Evolutionary conservation across 345 rosid species (phyloP), one percentile per base, ranked within the genome.

Genomic region (Camelina hispida): DNA sequence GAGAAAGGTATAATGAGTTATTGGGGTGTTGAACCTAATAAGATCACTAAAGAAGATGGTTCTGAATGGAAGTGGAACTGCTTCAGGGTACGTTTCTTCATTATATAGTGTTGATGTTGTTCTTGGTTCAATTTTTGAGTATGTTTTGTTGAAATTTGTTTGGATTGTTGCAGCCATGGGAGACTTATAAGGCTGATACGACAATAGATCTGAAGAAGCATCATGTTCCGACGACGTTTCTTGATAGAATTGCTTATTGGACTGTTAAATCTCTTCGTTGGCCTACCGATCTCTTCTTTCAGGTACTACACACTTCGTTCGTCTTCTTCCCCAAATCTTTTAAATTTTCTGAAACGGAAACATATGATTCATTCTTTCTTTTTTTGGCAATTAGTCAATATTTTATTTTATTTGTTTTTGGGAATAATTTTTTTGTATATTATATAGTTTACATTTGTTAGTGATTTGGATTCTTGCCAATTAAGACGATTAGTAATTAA

Each of bases 201-300:
- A 80, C 88, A 0, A 88, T 88, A 53, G 90, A 91, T 86, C 81
- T 91, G 81, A 74, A 76, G 68, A 91, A 87, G 81, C 96, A 91
- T 63, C 96, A 91, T 38, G 78, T 16, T 1, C 90, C 96, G 0
- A 23, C 52, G 7, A 86, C 86, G 32, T 71, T 82, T 50, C 28
- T 75, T 70, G 96, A 91, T 79, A 79, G 69, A 34, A 3, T 91
- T 80, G 93, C 96, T 15, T 83, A 62, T 7, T 88, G 88, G 89
- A 83, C 89, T 17, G 96, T 91, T 61, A 88, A 87, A 76, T n/a
- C 83, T 71, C 80, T 91, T 57, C 77, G 93, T 15, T 87, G 66
- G 86, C 93, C 96, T 8, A 85, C 93, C 0, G 93, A 91, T 68
- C 4, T 91, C 16, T 85, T 91, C 85, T 91, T 87, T 61, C 93